Percentiles rank a stretch among this genome's conserved stretches.
phyloP scores from a whole-genome alignment of 495 filamentous ascomycete species.

The Neurospora sp. region DNA sequence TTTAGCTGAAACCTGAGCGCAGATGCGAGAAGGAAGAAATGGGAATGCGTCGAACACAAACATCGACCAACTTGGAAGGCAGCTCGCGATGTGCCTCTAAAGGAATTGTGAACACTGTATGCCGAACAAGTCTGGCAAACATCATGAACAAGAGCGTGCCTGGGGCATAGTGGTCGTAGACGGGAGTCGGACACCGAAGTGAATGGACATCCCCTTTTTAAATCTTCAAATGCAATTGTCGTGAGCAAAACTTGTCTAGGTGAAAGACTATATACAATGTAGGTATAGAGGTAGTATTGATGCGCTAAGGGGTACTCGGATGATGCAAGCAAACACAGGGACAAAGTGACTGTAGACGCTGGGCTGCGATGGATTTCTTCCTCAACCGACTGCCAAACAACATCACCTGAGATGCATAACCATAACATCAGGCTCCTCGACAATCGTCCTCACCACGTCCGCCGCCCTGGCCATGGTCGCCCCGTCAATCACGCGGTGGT shows the following conservation, averaged over 20 bases:
- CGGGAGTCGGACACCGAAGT: background rate
- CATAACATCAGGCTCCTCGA: slow-evolving; percentile 83
- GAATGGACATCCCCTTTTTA: background rate
- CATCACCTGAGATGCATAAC: slow-evolving; percentile 46
- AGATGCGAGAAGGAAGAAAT: background rate
- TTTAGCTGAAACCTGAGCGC: background rate
- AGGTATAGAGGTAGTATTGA: background rate
- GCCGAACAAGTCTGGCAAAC: background rate
- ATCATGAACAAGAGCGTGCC: background rate
- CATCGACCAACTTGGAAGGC: background rate
- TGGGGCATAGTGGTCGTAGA: background rate
- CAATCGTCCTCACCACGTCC: slow-evolving; percentile 58
- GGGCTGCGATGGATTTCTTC: background rate
- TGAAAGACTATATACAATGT: background rate
- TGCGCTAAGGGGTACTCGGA: background rate
- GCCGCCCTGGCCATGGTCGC: slow-evolving; percentile 88
- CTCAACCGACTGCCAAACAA: background rate
- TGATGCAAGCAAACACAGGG: background rate
- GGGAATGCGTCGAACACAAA: background rate
- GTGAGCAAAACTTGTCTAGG: background rate
- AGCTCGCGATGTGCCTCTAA: background rate
- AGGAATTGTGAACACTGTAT: background rate
- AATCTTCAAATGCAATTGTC: background rate
- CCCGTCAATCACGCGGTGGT: slow-evolving; percentile 91
- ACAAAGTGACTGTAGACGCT: background rate